Evolutionary conservation across 164 flowering plant genomes (phyloP).

Genomic region (Magnolia sinica): DNA sequence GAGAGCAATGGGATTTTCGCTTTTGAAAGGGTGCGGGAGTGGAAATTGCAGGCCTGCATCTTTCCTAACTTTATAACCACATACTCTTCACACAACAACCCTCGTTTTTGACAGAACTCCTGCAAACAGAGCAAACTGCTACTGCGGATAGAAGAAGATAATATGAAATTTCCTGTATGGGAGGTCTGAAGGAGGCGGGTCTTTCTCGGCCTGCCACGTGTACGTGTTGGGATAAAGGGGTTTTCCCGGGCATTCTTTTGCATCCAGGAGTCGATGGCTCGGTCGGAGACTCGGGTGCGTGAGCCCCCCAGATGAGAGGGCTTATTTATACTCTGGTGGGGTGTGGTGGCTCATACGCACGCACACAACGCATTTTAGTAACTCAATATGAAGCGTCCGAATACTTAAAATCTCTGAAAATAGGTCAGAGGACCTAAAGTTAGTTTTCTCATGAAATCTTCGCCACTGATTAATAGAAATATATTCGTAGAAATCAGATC

Average conservation of each 20-base stretch:
- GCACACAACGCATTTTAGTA: too few species aligned
- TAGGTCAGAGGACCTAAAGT: too few species aligned
- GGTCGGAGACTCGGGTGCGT: too few species aligned
- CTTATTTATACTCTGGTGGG: too few species aligned
- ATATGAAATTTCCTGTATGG: background rate
- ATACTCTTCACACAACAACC: background rate
- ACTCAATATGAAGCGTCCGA: too few species aligned
- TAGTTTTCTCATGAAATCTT: too few species aligned
- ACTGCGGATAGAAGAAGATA: background rate
- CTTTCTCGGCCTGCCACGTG: conserved; percentile 1
- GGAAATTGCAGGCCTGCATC: conserved; percentile 37
- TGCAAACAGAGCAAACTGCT: background rate
- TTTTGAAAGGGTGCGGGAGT: conserved; percentile 28
- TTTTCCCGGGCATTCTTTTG: background rate
- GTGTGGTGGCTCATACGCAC: too few species aligned
- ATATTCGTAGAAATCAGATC: too few species aligned
- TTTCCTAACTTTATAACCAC: background rate
- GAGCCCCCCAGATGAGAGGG: too few species aligned
- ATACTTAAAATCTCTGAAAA: too few species aligned
- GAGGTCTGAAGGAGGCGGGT: background rate
- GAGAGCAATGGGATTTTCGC: conserved; percentile 34
- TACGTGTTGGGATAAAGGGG: background rate
- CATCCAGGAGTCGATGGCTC: too few species aligned
- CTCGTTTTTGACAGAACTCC: background rate
- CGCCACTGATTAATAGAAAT: too few species aligned